phyloP scores from a whole-genome alignment of 2,329 filamentous ascomycete genomes.

The Cytospora paraplurivora region DNA sequence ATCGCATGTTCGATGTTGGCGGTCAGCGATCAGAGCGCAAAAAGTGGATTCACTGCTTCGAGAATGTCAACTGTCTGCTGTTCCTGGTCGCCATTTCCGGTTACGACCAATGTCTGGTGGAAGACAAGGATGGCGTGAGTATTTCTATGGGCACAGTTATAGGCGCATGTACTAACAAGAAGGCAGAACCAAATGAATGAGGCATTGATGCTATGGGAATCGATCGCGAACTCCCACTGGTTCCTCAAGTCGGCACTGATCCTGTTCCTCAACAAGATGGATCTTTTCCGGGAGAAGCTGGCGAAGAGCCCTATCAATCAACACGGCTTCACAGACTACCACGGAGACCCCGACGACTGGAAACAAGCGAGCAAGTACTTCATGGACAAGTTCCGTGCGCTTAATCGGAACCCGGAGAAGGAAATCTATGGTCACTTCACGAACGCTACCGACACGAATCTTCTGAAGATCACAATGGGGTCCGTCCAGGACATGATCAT shows the following conservation, averaged over 20 bases:
- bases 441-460: slow-evolving; percentile 67
- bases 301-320: slow-evolving; percentile 69
- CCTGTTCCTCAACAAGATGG: slow-evolving; percentile 86
- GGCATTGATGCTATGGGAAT: slow-evolving; percentile 84
- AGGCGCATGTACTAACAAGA: slow-evolving; percentile 31
- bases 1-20: slow-evolving; percentile 96
- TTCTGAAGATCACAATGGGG: slow-evolving; percentile 83
- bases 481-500: slow-evolving; percentile 89
- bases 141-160: not conserved
- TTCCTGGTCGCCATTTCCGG: slow-evolving; percentile 95
- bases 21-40: slow-evolving; percentile 91
- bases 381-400: slow-evolving; percentile 75
- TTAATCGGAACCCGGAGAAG: slow-evolving; percentile 70
- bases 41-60: slow-evolving; percentile 97
- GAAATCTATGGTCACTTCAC: slow-evolving; percentile 66
- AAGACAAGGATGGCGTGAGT: slow-evolving; percentile 92
- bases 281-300: slow-evolving; percentile 80
- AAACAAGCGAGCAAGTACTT: slow-evolving; percentile 80
- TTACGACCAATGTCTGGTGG: slow-evolving; percentile 93
- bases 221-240: slow-evolving; percentile 84
- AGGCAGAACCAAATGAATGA: slow-evolving; percentile 87
- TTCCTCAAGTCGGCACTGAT: slow-evolving; percentile 81
- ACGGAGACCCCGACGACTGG: slow-evolving; percentile 69
- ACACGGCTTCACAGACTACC: slow-evolving; percentile 78
- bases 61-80: slow-evolving; percentile 87